These are phyloP conservation scores for Osmanthus fragrans DNA, from an alignment of 257 asterid genomes.

Conservation along the genomic window DNA sequence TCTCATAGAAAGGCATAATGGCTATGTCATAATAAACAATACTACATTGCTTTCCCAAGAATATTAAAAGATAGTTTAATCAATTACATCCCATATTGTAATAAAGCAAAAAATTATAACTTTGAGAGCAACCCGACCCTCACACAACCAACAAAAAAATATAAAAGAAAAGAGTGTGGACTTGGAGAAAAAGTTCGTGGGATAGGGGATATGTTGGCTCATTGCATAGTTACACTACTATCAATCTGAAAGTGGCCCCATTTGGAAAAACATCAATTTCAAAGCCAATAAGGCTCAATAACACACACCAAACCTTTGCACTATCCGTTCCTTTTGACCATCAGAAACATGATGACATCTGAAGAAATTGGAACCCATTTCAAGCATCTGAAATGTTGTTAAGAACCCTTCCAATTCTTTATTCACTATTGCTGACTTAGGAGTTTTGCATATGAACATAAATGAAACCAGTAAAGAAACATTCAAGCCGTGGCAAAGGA, in stretches of 20 bases:
- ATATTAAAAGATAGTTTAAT: not conserved
- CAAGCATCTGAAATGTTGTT: conserved; percentile 1
- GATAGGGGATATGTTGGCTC: not conserved
- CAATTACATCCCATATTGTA: not conserved
- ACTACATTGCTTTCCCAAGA: not conserved
- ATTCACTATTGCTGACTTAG: not conserved
- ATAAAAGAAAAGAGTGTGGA: not conserved
- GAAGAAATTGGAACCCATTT: not conserved
- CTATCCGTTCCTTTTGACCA: not conserved
- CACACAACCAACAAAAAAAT: not conserved
- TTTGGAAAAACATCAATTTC: not conserved
- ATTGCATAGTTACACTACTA: not conserved
- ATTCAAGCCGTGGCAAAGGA: not conserved
- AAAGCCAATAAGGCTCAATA: not conserved
- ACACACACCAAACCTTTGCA: not conserved
- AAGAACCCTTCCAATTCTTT: not conserved
- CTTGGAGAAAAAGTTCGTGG: not conserved
- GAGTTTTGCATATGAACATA: not conserved
- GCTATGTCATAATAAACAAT: not conserved
- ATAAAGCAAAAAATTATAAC: not conserved
- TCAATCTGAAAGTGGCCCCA: not conserved
- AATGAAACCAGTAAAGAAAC: not conserved
- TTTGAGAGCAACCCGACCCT: not conserved
- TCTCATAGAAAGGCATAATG: not conserved
- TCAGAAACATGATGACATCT: not conserved